Percentiles rank a stretch among this genome's conserved stretches.
Conservation (phyloP, 2,329 filamentous ascomycete species). For the Lasiodiplodia gonubiensis region DNA sequence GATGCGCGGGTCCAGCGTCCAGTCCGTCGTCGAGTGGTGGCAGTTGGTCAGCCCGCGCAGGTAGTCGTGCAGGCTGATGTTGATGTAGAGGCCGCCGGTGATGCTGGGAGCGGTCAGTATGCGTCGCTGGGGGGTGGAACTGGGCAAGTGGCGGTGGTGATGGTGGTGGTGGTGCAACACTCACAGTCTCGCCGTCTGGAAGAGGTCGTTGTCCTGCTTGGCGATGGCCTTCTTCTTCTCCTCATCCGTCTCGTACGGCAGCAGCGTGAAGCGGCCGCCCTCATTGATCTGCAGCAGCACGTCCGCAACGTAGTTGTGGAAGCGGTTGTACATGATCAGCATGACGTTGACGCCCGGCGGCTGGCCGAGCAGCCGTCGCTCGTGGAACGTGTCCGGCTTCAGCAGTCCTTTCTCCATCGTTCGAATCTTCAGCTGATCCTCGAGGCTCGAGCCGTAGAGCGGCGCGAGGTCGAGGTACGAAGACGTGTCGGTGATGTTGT, state of each 20-base stretch:
- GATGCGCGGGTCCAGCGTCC: constrained; percentile 52
- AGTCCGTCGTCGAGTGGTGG: constrained; percentile 50
- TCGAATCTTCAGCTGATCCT: constrained; percentile 45
- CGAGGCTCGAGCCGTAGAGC: constrained; percentile 49
- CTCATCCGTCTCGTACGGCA: constrained; percentile 26
- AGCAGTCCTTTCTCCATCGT: constrained; percentile 47
- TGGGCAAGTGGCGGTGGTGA: no score
- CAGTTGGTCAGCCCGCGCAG: constrained; percentile 42
- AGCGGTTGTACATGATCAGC: constrained; percentile 47
- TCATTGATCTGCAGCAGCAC: constrained; percentile 52
- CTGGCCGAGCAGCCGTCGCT: constrained; percentile 41
- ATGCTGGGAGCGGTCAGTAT: constrained; percentile 31
- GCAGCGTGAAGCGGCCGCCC: constrained; percentile 44
- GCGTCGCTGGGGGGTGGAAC: not conserved
- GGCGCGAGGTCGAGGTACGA: constrained; percentile 57
- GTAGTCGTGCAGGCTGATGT: constrained; percentile 49
- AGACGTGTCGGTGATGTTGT: constrained; percentile 46
- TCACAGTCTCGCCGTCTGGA: constrained; percentile 44
- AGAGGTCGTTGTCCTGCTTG: constrained; percentile 45
- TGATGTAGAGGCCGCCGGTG: constrained; percentile 42
- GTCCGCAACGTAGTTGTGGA: constrained; percentile 49
- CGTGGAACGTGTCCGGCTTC: constrained; percentile 48
- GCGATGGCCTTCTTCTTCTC: constrained; percentile 32
- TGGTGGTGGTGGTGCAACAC: not conserved
- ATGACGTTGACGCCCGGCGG: constrained; percentile 45